Evolutionary conservation across 148 eudicot genomes (phyloP), one percentile per base, ranked within the genome.

Genomic region (Drosera capensis): DNA sequence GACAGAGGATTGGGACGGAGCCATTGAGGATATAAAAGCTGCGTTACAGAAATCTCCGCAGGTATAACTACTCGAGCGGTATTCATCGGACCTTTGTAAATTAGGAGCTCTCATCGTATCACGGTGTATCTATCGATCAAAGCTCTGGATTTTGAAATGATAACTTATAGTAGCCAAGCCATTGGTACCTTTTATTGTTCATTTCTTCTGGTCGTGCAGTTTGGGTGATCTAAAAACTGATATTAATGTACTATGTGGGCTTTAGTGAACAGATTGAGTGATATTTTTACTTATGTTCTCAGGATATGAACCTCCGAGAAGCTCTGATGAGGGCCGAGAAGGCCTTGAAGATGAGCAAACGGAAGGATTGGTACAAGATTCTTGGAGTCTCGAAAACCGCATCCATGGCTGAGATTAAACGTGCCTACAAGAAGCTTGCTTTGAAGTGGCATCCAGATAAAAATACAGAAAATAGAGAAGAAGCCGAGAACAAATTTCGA

Each of bases 381-480:
- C 69, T 88, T 29, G 94, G 83, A 52, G 64, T 88, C 52, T 73
- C 94, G 23, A 88, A 79, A 48, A 70, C 77, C 15, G 77, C 94
- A 29, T 60, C 86, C 13, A 42, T 71, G 42, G 70, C 90, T 11
- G 92, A 88, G 53, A 88, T 88, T 22, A 83, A 82, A 49, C 62
- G 65, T 51, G 94, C 96, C 12, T 88, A 88, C 62, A 83, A 83
- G 68, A 88, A 66, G 56, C 73, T 83, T 37, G 96, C 94, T 65
- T 80, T 88, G 72, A 74, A 80, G 56, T 88, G 96, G 94, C 96
- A 88, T 45, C 96, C 96, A 13, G 96, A 88, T 69, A 88, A 88
- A 68, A 83, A 88, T 57, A 70, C 66, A 21, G 96, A 74, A 38
- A 88, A 88, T 39, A 72, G 92, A 68, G 96, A 80, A 52, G 96